Percentiles rank a stretch among this genome's conserved stretches.
Evolutionary conservation across 2,329 filamentous ascomycete species (phyloP).

Genomic region (Fusarium tanahbumbuense): DNA sequence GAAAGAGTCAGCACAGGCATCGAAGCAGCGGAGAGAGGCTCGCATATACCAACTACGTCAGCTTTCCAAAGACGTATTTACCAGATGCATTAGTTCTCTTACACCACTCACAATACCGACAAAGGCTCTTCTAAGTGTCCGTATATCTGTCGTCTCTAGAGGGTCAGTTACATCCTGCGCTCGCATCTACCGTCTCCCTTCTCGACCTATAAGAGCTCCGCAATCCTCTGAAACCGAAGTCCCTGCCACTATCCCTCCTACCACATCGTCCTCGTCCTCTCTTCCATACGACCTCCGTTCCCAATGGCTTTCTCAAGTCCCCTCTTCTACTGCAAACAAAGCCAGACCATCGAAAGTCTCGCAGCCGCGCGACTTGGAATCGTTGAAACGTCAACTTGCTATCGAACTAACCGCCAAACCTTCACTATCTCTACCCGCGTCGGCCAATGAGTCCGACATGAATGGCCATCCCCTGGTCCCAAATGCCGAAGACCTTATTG

Average conservation of each 20-base stretch:
- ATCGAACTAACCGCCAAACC: conserved; percentile 59
- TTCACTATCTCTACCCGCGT: conserved; percentile 49
- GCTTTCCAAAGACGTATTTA: conserved; percentile 49
- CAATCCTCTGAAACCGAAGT: conserved; percentile 57
- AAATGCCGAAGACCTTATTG: conserved; percentile 79
- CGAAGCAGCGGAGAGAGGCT: not conserved
- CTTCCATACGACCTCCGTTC: conserved; percentile 66
- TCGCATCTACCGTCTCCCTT: conserved; percentile 85
- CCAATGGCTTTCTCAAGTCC: conserved; percentile 76
- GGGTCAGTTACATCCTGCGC: conserved; percentile 79
- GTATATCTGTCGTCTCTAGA: conserved; percentile 73
- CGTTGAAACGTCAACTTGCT: conserved; percentile 59
- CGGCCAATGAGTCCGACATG: conserved; percentile 54
- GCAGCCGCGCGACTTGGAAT: conserved; percentile 48
- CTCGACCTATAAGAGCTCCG: conserved; percentile 37
- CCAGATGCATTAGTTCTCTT: conserved; percentile 41
- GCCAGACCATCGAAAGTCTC: conserved; percentile 28
- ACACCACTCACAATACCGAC: conserved; percentile 45
- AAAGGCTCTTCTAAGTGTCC: conserved; percentile 68
- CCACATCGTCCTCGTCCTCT: conserved; percentile 16
- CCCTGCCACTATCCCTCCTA: conserved; percentile 56
- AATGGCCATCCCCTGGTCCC: conserved; percentile 76
- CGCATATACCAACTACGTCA: conserved; percentile 38
- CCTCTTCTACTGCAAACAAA: conserved; percentile 22
- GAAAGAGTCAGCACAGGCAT: not conserved